These are phyloP conservation scores for Eucalyptus globulus DNA, from an alignment of 345 rosid genomes.

Conservation along the genomic window DNA sequence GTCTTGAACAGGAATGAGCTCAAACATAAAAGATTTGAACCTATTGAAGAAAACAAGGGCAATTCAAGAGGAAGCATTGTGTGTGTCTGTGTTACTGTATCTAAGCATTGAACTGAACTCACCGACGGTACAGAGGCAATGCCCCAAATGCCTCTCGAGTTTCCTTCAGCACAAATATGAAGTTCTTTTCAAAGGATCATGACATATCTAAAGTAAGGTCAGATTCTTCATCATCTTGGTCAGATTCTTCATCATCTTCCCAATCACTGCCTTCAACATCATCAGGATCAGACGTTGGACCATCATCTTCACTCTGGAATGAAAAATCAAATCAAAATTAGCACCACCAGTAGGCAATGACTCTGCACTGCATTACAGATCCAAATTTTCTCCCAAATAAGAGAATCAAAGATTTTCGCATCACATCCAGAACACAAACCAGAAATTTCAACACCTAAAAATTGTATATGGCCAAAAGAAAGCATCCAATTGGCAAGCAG, in stretches of 20 bases:
- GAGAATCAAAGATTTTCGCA: not conserved
- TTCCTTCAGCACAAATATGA: not conserved
- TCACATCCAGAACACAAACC: not conserved
- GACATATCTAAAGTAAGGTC: not conserved
- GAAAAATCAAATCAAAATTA: not conserved
- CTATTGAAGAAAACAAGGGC: not conserved
- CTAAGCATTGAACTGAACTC: not conserved
- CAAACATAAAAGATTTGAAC: not conserved
- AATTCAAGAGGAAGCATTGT: not conserved
- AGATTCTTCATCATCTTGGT: constrained; percentile 3
- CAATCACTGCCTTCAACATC: constrained; percentile 9
- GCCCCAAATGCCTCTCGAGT: not conserved
- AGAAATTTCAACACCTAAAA: not conserved
- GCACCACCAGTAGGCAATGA: not conserved
- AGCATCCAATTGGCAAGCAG: not conserved
- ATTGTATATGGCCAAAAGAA: not conserved
- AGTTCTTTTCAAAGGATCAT: not conserved
- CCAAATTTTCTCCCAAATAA: not conserved
- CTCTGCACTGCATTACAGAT: not conserved
- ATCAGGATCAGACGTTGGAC: constrained; percentile 2
- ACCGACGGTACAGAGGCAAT: not conserved
- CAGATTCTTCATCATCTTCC: constrained; percentile 9
- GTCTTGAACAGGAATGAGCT: not conserved
- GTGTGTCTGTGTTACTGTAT: not conserved
- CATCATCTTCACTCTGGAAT: constrained; percentile 52